These are phyloP conservation scores for Botrytis tulipae DNA, from an alignment of 2,329 filamentous ascomycete species.

Conservation along the genomic window DNA sequence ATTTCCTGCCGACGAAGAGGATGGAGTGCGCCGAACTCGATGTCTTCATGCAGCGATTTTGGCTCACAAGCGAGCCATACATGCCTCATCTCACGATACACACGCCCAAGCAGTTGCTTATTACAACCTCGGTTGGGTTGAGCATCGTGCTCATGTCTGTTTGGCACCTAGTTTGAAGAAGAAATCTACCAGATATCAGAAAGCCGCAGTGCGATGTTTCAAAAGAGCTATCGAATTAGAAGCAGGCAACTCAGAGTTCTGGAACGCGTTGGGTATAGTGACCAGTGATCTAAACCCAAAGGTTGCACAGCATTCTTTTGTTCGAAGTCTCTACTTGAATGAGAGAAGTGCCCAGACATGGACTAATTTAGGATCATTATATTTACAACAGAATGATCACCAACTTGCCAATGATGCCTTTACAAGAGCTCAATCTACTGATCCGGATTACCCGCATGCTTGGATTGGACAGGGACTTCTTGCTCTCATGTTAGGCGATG, in stretches of 20 bases:
- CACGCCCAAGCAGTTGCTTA: slow-evolving; percentile 94
- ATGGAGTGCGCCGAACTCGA: slow-evolving; percentile 49
- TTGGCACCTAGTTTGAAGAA: slow-evolving; percentile 52
- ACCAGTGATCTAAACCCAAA: slow-evolving; percentile 82
- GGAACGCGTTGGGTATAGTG: slow-evolving; percentile 91
- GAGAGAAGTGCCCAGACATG: slow-evolving; percentile 81
- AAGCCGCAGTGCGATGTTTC: slow-evolving; percentile 83
- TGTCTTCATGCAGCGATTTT: slow-evolving; percentile 73
- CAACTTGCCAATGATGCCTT: slow-evolving; percentile 89
- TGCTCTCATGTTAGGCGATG: slow-evolving; percentile 68
- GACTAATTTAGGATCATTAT: slow-evolving; percentile 88
- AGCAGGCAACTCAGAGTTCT: slow-evolving; percentile 91
- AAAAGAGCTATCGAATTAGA: slow-evolving; percentile 95
- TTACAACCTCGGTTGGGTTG: slow-evolving; percentile 95
- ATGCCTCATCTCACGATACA: slow-evolving; percentile 67
- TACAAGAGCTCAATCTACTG: slow-evolving; percentile 85
- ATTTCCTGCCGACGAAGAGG: slow-evolving; percentile 36
- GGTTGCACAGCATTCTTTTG: slow-evolving; percentile 90
- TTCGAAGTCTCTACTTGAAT: slow-evolving; percentile 88
- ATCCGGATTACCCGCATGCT: slow-evolving; percentile 88
- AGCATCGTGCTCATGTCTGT: slow-evolving; percentile 75
- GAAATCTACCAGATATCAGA: slow-evolving; percentile 67
- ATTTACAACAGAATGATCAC: slow-evolving; percentile 77
- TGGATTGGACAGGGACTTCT: slow-evolving; percentile 93
- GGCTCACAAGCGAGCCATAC: slow-evolving; percentile 82